Conservation (phyloP, 352 stramenopile species). For the Hyaloperonospora brassicae region DNA sequence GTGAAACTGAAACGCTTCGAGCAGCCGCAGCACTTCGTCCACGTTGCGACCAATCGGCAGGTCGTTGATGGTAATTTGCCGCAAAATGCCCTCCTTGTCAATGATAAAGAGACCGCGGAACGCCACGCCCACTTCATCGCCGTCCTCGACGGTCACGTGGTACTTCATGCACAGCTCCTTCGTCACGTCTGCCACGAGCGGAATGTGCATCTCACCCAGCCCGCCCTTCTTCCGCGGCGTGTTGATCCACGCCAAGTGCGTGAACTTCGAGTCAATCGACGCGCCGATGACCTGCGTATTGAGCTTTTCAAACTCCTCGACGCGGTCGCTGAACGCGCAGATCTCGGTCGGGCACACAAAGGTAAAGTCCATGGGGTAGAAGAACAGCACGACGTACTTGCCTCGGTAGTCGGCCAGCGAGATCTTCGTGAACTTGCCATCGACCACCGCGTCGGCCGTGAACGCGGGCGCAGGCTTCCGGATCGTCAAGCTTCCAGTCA, state of each 20-base stretch:
- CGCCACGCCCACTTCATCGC: slow-evolving; percentile 58
- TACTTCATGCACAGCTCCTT: slow-evolving; percentile 83
- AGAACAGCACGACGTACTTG: slow-evolving; percentile 90
- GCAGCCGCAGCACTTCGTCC: slow-evolving; percentile 86
- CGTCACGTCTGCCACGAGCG: slow-evolving; percentile 82
- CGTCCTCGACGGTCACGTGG: slow-evolving; percentile 72
- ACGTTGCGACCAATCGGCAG: slow-evolving; percentile 83
- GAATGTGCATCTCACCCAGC: slow-evolving; percentile 87
- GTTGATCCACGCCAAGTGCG: slow-evolving; percentile 87
- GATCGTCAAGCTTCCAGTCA: slow-evolving; percentile 33
- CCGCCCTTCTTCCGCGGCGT: slow-evolving; percentile 85
- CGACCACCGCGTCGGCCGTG: slow-evolving; percentile 68
- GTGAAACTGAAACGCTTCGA: slow-evolving; percentile 89
- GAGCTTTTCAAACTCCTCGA: slow-evolving; percentile 73
- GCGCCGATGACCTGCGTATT: slow-evolving; percentile 63
- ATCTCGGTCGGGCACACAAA: slow-evolving; percentile 91
- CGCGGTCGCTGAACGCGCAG: slow-evolving; percentile 79
- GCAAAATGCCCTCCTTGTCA: slow-evolving; percentile 69
- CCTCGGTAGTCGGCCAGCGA: slow-evolving; percentile 82
- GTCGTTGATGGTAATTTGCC: slow-evolving; percentile 86
- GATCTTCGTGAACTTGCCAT: slow-evolving; percentile 79
- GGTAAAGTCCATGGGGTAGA: slow-evolving; percentile 89
- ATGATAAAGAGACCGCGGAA: slow-evolving; percentile 90
- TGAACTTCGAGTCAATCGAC: slow-evolving; percentile 85
- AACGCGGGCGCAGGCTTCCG: slow-evolving; percentile 64